Conservation (phyloP, 2,329 filamentous ascomycete species). For the Scopulariopsis brevicaulis region DNA sequence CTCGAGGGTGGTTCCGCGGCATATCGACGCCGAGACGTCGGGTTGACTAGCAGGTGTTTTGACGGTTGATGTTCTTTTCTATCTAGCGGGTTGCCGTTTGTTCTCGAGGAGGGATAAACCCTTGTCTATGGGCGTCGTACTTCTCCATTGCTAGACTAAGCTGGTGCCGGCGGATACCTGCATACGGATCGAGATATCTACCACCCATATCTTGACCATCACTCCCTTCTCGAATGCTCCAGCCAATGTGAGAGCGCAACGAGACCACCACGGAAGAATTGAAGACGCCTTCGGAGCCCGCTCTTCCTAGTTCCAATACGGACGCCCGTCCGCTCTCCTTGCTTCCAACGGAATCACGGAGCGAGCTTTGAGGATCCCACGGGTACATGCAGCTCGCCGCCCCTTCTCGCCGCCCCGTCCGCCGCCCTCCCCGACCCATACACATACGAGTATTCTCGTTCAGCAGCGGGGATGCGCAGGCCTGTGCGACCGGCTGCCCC, state of each 20-base stretch:
- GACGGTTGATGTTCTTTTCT: neutral
- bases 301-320: too few species aligned
- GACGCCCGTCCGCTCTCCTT: too few species aligned
- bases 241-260: neutral
- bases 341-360: neutral
- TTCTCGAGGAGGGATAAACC: neutral
- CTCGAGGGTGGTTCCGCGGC: neutral
- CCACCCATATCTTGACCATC: neutral
- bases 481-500: neutral
- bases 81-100: neutral
- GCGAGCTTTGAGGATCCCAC: neutral
- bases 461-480: neutral
- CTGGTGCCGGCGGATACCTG: neutral
- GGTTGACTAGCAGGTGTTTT: neutral
- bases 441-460: neutral
- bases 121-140: too few species aligned
- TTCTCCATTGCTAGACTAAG: neutral
- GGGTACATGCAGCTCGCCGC: neutral
- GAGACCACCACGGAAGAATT: neutral
- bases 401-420: neutral
- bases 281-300: too few species aligned
- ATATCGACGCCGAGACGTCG: neutral
- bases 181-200: neutral
- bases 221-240: neutral
- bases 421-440: neutral